Evolutionary conservation across 2,329 filamentous ascomycete genomes (phyloP).

Genomic region (Leptosphaerulina australis): DNA sequence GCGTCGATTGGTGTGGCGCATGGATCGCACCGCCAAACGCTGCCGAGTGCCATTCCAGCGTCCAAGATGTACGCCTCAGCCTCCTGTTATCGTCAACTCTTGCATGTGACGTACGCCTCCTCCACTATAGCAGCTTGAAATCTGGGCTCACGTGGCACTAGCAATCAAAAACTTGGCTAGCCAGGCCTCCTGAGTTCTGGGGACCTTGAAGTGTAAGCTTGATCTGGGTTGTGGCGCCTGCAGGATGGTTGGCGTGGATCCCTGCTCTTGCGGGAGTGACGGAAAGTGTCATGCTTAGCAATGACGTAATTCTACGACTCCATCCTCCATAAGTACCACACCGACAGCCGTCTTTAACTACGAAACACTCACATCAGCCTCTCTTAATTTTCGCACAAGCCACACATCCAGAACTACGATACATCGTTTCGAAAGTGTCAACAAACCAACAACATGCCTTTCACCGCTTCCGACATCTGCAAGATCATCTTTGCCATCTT

Average conservation of each 20-base stretch:
- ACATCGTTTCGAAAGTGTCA: conserved; percentile 5
- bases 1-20: conserved; percentile 8
- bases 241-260: not conserved
- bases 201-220: conserved; percentile 4
- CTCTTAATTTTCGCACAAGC: conserved; percentile 3
- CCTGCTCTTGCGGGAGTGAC: not conserved
- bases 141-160: conserved; percentile 4
- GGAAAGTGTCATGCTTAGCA: no score
- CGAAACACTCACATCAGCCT: conserved; percentile 11
- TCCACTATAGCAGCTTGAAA: conserved; percentile 2
- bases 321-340: no score
- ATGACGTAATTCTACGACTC: no score
- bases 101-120: conserved; percentile 8
- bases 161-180: conserved; percentile 5
- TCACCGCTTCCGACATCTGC: conserved; percentile 74
- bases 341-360: conserved; percentile 13
- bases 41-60: conserved; percentile 1
- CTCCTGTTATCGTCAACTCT: not conserved
- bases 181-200: not conserved
- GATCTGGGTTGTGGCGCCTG: conserved; percentile 12
- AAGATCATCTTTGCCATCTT: conserved; percentile 88
- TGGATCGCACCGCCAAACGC: not conserved
- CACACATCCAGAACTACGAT: not conserved
- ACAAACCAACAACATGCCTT: conserved; percentile 58
- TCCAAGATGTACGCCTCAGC: not conserved